Evolutionary conservation across 1,284 basidiomycete species (phyloP), one percentile per base, ranked within the genome.

Genomic region (Sporisorium reilianum): DNA sequence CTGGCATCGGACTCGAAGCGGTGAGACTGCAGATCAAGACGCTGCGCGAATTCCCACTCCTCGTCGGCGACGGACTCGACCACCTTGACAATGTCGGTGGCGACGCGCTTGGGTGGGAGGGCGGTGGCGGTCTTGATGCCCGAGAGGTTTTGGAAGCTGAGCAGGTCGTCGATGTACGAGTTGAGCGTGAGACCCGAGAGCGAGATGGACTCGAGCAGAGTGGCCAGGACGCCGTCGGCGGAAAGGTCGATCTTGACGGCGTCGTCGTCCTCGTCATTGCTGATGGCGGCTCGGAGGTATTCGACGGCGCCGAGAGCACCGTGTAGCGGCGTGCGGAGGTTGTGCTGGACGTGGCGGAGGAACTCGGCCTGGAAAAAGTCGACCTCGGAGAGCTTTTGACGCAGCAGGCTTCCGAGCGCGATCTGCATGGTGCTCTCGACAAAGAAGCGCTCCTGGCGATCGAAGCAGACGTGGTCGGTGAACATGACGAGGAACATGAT

Each of bases 291-390:
- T 10, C 75, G 70, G 20, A 81, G 64, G 44, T 75, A 65, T 45
- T 81, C 80, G 50, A 75, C 72, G 14, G 76, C 65, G 7, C 80
- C 80, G 5, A 79, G 57, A 9, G 78, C 78, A n/a, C 73, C 80
- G 48, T 81, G 70, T 16, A 81, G 52, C 9, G 80, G 80, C 3
- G 80, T 81, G 11, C 77, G 67, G 9, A 79, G 55, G 28, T 80
- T 77, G 56, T 80, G 79, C 57, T 80, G 79, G 11, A 80, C 62
- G 40, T 67, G 57, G 1, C 72, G 64, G 12, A 80, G 46, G 50
- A 80, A 79, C 18, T 75, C 64, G 45, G 78, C 62, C 59, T 80
- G 77, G 50, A 72, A 67, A n/a, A 59, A 62, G 50, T 79, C 77
- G 42, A 69, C 66, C 12, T 70, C 62, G 54, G 64, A 70, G 5